Conservation (phyloP, 2,329 filamentous ascomycete species). For the Talaromyces sp. region DNA sequence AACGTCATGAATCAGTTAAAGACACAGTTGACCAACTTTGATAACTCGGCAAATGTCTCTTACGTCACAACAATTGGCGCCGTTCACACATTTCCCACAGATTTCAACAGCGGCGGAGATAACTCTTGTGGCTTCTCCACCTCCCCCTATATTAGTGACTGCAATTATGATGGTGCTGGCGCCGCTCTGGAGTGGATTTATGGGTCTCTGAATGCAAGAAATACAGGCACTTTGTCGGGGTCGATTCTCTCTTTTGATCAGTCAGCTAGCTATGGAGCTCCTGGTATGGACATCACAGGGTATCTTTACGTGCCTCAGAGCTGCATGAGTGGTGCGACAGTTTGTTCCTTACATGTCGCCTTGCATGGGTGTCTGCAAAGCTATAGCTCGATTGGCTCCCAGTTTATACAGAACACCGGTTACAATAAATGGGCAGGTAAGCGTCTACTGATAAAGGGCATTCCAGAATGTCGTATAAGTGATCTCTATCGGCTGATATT, state of each 20-base stretch:
- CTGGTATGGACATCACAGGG: slow-evolving; percentile 20
- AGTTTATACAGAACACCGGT: slow-evolving; percentile 21
- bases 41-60: slow-evolving; percentile 9
- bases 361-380: slow-evolving; percentile 21
- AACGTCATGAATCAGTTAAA: slow-evolving; percentile 22
- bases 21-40: slow-evolving; percentile 16
- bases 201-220: slow-evolving; percentile 15
- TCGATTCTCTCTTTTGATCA: slow-evolving; percentile 19
- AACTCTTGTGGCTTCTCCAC: slow-evolving; percentile 16
- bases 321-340: slow-evolving; percentile 16
- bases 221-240: slow-evolving; percentile 15
- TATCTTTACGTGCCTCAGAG: slow-evolving; percentile 21
- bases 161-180: slow-evolving; percentile 22
- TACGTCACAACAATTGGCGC: slow-evolving; percentile 18
- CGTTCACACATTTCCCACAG: slow-evolving; percentile 21
- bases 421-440: slow-evolving; percentile 21
- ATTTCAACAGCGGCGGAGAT: slow-evolving; percentile 20
- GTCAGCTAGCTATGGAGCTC: slow-evolving; percentile 17
- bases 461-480: too few relatives aligned
- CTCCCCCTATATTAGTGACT: slow-evolving; percentile 22
- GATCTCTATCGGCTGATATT: not conserved
- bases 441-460: not conserved
- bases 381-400: slow-evolving; percentile 14
- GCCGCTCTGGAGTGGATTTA: slow-evolving; percentile 21
- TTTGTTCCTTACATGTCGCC: slow-evolving; percentile 21